phyloP scores from a whole-genome alignment of 192 early-diverging fungal genomes.

The Allomyces macrogynus region DNA sequence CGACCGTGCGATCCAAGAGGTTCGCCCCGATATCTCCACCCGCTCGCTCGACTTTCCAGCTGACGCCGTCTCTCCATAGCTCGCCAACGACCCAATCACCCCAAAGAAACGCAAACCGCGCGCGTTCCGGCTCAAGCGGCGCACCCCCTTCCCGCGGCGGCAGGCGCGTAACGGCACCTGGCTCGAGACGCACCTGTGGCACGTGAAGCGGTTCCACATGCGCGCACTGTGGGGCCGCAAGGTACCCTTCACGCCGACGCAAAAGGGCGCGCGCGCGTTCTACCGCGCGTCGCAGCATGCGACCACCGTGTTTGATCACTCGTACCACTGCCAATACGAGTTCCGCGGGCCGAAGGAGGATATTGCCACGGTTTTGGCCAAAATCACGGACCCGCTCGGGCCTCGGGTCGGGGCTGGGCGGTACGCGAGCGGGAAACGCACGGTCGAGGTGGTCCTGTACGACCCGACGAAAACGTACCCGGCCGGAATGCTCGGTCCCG shows the following conservation, averaged over 20 bases:
- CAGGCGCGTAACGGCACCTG: background rate
- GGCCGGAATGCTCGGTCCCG: background rate
- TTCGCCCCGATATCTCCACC: too few relatives aligned
- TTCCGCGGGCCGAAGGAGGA: background rate
- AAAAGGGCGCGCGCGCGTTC: background rate
- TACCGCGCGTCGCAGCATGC: background rate
- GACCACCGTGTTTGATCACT: background rate
- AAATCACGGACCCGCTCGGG: background rate
- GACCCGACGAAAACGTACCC: background rate
- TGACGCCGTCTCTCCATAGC: background rate
- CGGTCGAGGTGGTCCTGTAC: background rate
- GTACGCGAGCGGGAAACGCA: background rate
- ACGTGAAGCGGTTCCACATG: background rate
- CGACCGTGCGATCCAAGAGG: background rate
- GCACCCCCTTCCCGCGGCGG: background rate
- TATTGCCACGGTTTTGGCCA: background rate
- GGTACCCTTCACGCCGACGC: background rate
- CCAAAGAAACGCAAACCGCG: background rate
- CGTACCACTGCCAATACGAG: background rate
- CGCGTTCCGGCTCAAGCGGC: background rate
- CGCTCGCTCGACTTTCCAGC: background rate
- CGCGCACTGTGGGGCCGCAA: background rate
- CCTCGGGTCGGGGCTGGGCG: background rate
- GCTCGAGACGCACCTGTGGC: slow-evolving; percentile 1
- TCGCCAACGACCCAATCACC: too few relatives aligned